Evolutionary conservation across 768 basidiomycete genomes (phyloP), one percentile per base, ranked within the genome.

Genomic region (Phlebiopsis flavidoalba): DNA sequence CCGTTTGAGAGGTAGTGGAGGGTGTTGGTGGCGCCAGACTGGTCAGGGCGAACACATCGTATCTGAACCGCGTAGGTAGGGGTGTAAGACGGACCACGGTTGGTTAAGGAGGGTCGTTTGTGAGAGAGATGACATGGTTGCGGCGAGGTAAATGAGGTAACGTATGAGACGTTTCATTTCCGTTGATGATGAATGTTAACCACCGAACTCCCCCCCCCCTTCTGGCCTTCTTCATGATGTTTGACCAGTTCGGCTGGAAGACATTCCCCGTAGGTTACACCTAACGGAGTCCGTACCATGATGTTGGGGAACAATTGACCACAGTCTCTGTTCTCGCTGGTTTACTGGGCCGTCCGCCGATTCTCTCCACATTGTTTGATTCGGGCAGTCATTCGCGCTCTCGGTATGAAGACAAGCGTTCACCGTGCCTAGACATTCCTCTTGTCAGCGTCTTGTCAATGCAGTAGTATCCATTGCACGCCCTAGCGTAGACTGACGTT

Each of bases 181-280:
- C 97, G 73, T 99, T 99, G 74, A 99, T 87, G 70, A 99, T 84
- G 71, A 99, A 99, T n/a, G n/a, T 76, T 99, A 98, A 31, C 96
- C 97, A 56, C 97, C 97, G 69, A 98, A 98, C 73, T 98, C n/a
- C n/a, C n/a, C n/a, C n/a, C n/a, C n/a, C n/a, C n/a, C 97, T 76
- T 97, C 94, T 0, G 97, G 88, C 69, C n/a, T n/a, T 99, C 97
- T 80, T 99, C 97, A 71, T 96, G 90, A 63, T 88, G 88, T 59
- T 79, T 77, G 59, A 98, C 93, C 49, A 99, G 86, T 50, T 93
- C 89, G 8, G 89, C 83, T 8, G 96, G n/a, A 91, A 1, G 93
- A 84, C 73, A 97, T 81, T 36, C 81, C 81, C 49, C 87, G 87
- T n/a, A 98, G 74, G 73, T 98, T 97, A 71, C 97, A 99, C 60